These are phyloP conservation scores for Corymbia maculata DNA, from an alignment of 345 rosid species.

Conservation along the genomic window DNA sequence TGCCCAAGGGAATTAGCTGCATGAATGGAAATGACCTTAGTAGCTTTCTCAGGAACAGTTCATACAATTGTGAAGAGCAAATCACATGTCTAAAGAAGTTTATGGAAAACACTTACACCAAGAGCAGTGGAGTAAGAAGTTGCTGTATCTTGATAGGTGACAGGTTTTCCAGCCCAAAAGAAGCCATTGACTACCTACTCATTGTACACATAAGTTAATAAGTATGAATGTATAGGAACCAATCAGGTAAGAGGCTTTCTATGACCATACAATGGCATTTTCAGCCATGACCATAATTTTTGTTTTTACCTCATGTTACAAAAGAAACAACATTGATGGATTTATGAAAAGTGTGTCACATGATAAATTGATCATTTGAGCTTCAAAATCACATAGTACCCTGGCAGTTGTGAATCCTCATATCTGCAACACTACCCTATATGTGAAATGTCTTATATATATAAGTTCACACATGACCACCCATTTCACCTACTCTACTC, in stretches of 20 bases:
- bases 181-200: constrained; percentile 88
- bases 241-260: not conserved
- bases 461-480: not conserved
- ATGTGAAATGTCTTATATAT: not conserved
- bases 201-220: not conserved
- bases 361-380: not conserved
- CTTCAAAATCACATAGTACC: not conserved
- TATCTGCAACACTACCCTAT: not conserved
- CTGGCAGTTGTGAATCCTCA: not conserved
- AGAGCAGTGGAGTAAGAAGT: constrained; percentile 64
- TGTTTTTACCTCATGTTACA: not conserved
- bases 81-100: not conserved
- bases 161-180: constrained; percentile 75
- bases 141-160: constrained; percentile 31
- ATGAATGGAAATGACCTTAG: constrained; percentile 2
- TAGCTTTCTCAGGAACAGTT: not conserved
- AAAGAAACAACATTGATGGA: not conserved
- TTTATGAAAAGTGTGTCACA: not conserved
- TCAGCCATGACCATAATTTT: not conserved
- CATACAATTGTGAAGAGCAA: not conserved
- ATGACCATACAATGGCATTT: not conserved
- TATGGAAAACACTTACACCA: constrained; percentile 52
- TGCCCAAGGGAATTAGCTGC: constrained; percentile 92
- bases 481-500: not conserved
- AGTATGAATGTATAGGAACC: not conserved